Evolutionary conservation across 75 land plant species (phyloP).

Genomic region (Cunninghamia lanceolata): DNA sequence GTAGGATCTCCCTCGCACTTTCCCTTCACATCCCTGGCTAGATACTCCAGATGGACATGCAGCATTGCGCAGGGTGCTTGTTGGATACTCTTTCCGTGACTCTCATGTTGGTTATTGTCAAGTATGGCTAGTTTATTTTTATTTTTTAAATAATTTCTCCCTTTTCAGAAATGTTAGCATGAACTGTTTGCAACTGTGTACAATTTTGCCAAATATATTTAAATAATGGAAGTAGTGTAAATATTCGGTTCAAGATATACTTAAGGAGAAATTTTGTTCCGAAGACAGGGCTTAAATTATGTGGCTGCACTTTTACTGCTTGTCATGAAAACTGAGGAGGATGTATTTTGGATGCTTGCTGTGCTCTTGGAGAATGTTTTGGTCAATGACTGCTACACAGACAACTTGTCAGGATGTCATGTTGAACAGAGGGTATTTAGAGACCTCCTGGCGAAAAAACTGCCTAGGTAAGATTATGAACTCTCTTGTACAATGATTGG

Average conservation of each 20-base stretch:
- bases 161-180: neutral
- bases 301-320: conserved; percentile 89
- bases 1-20: conserved; percentile 93
- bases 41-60: conserved; percentile 91
- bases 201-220: neutral
- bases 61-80: conserved; percentile 80
- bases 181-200: neutral
- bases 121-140: conserved; percentile 34
- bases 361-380: conserved; percentile 90
- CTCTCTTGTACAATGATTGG: neutral
- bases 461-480: conserved; percentile 60
- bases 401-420: conserved; percentile 91
- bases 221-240: neutral
- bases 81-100: conserved; percentile 96
- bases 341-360: conserved; percentile 99
- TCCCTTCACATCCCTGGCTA: conserved; percentile 96
- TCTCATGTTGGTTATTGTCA: conserved; percentile 98
- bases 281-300: conserved; percentile 83
- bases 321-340: conserved; percentile 98
- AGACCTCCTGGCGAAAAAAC: conserved; percentile 77
- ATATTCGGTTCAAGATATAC: neutral
- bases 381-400: conserved; percentile 83
- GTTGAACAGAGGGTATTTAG: conserved; percentile 96
- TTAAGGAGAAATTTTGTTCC: neutral
- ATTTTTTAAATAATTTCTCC: neutral